A percentile compares a stretch with the other conserved stretches of the same genome.
phyloP scores from a whole-genome alignment of 768 basidiomycete genomes.

The Mycena rosella region DNA sequence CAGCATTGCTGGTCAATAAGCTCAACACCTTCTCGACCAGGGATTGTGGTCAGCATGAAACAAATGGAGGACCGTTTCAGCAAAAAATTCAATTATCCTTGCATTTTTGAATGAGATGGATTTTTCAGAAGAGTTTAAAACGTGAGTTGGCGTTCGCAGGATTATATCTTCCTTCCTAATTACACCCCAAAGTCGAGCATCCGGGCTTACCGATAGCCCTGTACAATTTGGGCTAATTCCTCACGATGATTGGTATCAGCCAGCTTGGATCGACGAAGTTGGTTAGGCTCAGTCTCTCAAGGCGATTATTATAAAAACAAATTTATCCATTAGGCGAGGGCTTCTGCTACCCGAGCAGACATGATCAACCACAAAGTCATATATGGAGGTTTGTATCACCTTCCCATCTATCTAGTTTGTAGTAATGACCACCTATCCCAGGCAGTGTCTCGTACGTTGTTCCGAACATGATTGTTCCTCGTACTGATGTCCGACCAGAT shows the following conservation, averaged over 20 bases:
- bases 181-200: slow-evolving; percentile 46
- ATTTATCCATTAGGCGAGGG: slow-evolving; percentile 59
- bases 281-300: background rate
- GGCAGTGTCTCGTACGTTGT: slow-evolving; percentile 81
- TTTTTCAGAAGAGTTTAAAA: slow-evolving; percentile 81
- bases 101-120: slow-evolving; percentile 87
- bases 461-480: too few species aligned
- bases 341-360: slow-evolving; percentile 68
- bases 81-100: slow-evolving; percentile 85
- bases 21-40: too few species aligned
- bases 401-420: slow-evolving; percentile 24
- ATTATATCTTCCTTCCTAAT: background rate
- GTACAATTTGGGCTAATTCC: slow-evolving; percentile 87
- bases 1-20: too few species aligned
- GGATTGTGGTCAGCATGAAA: slow-evolving; percentile 72
- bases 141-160: slow-evolving; percentile 49
- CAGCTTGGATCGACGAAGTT: slow-evolving; percentile 66
- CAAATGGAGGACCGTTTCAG: slow-evolving; percentile 94
- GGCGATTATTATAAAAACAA: background rate
- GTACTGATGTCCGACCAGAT: background rate
- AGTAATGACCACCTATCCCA: slow-evolving; percentile 44
- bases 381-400: slow-evolving; percentile 66
- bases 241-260: slow-evolving; percentile 83
- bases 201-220: slow-evolving; percentile 69
- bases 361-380: slow-evolving; percentile 80